Evolutionary conservation across 805 yeast genomes (phyloP).

Genomic region (Metschnikowia matae): DNA sequence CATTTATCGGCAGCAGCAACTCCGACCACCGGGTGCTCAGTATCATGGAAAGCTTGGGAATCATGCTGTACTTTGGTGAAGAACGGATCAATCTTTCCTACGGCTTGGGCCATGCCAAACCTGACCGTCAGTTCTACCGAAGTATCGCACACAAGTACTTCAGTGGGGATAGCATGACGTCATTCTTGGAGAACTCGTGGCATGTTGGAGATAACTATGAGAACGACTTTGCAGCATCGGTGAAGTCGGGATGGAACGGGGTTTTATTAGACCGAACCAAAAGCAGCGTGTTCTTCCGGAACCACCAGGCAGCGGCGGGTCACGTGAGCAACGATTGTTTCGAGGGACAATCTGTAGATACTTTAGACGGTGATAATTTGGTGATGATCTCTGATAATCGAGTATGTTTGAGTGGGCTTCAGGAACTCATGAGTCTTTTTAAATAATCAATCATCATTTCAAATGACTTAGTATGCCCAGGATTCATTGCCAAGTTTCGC

Average conservation of each 20-base stretch:
- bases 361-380: constrained; percentile 16
- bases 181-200: constrained; percentile 37
- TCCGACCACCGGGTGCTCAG: constrained; percentile 54
- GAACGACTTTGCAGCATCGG: constrained; percentile 53
- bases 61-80: constrained; percentile 38
- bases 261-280: constrained; percentile 47
- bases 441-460: background rate
- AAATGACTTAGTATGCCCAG: too few species aligned
- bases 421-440: constrained; percentile 10
- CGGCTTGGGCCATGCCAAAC: constrained; percentile 52
- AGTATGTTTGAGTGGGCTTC: constrained; percentile 19
- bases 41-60: constrained; percentile 44
- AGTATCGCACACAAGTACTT: constrained; percentile 5
- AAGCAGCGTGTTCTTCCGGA: constrained; percentile 17
- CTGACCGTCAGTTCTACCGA: constrained; percentile 42
- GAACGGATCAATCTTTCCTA: constrained; percentile 50
- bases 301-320: background rate
- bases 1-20: constrained; percentile 51
- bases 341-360: constrained; percentile 11
- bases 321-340: constrained; percentile 14
- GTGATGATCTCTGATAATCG: constrained; percentile 34
- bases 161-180: constrained; percentile 3
- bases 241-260: constrained; percentile 59
- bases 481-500: too few species aligned
- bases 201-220: constrained; percentile 63